Conservation (phyloP, 768 basidiomycete genomes). For the Rhodotorula diobovata region DNA sequence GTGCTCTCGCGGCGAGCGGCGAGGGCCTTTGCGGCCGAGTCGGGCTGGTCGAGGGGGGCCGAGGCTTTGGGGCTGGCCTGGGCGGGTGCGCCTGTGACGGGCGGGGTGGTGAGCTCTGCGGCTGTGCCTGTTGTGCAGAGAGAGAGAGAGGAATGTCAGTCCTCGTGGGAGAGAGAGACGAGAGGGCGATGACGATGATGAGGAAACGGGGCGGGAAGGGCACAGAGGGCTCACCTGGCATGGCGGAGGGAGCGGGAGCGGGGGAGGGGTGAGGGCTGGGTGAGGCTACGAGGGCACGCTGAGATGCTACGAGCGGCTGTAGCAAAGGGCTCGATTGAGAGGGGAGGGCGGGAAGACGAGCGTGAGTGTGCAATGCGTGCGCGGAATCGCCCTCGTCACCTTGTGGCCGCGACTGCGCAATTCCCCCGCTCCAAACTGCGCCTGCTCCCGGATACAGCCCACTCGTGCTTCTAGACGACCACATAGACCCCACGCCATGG, state of each 20-base stretch:
- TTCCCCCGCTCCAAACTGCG: too few species aligned
- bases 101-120: constrained; percentile 30
- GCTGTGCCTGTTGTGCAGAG: constrained; percentile 21
- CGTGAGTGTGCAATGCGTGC: too few species aligned
- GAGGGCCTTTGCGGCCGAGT: constrained; percentile 26
- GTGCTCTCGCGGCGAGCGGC: constrained; percentile 24
- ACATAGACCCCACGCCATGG: neutral
- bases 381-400: too few species aligned
- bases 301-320: too few species aligned
- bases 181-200: neutral
- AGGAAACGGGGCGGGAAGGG: neutral
- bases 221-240: constrained; percentile 14
- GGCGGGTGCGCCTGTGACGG: constrained; percentile 29
- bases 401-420: too few species aligned
- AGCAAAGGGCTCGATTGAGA: too few species aligned
- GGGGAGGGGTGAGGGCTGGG: neutral
- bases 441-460: neutral
- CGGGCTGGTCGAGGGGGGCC: constrained; percentile 7
- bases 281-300: too few species aligned
- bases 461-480: neutral
- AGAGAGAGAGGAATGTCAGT: neutral
- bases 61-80: constrained; percentile 25
- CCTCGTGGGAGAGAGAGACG: neutral
- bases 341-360: too few species aligned
- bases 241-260: neutral